Conservation (phyloP, 345 rosid genomes). For the Anacardium occidentale region DNA sequence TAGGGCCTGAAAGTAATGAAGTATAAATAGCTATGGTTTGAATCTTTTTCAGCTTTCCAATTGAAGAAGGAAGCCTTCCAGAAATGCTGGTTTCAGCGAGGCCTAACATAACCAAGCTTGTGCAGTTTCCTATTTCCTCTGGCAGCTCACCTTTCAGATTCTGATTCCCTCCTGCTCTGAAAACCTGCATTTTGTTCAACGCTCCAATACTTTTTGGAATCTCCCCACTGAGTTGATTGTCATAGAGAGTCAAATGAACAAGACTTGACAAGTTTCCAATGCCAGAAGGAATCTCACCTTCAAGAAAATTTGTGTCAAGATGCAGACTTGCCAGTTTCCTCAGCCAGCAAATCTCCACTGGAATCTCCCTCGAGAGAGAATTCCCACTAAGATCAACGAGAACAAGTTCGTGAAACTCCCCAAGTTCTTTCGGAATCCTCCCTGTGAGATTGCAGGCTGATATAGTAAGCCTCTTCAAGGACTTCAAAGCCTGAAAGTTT, state of each 20-base stretch:
- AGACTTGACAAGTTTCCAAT: conserved; percentile 63
- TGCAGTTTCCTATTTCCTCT: conserved; percentile 83
- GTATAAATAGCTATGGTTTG: conserved; percentile 80
- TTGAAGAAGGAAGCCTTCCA: conserved; percentile 66
- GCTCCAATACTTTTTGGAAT: conserved; percentile 70
- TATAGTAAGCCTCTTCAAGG: conserved; percentile 53
- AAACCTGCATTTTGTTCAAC: conserved; percentile 47
- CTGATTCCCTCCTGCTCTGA: conserved; percentile 89
- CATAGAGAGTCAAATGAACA: conserved; percentile 58
- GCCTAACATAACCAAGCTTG: conserved; percentile 68
- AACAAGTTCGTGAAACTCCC: conserved; percentile 52
- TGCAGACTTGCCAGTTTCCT: conserved; percentile 52
- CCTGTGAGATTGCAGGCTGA: conserved; percentile 78
- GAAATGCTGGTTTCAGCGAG: conserved; percentile 91
- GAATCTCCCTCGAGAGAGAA: conserved; percentile 70
- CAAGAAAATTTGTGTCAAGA: conserved; percentile 71
- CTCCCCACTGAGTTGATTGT: conserved; percentile 68
- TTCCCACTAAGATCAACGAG: conserved; percentile 70
- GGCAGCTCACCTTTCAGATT: conserved; percentile 85
- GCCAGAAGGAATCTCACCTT: conserved; percentile 70
- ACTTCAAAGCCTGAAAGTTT: conserved; percentile 52
- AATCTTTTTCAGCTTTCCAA: conserved; percentile 64
- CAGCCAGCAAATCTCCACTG: conserved; percentile 60
- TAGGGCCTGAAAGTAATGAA: conserved; percentile 64
- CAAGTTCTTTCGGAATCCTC: conserved; percentile 60